Evolutionary conservation across 2,329 filamentous ascomycete genomes (phyloP).

Genomic region (Cucurbitaria berberidis): DNA sequence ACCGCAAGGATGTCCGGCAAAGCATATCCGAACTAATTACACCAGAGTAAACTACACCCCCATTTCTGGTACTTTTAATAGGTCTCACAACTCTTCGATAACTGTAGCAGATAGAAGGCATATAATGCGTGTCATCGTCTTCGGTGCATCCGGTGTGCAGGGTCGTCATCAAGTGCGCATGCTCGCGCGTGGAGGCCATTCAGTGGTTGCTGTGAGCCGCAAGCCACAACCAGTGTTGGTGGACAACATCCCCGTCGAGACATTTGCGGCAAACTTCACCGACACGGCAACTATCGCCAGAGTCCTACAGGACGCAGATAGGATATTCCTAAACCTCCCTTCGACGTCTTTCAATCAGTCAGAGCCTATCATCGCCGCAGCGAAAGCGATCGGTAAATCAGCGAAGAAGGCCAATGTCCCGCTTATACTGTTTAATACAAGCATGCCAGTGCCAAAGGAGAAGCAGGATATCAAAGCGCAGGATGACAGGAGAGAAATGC

Average conservation of each 20-base stretch:
- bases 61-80: not conserved
- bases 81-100: not conserved
- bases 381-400: slow-evolving; percentile 24
- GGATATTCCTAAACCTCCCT: slow-evolving; percentile 37
- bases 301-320: slow-evolving; percentile 25
- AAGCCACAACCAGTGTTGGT: slow-evolving; percentile 24
- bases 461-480: slow-evolving; percentile 36
- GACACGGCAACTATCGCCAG: slow-evolving; percentile 17
- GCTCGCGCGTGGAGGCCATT: slow-evolving; percentile 31
- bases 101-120: not conserved
- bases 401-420: slow-evolving; percentile 22
- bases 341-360: slow-evolving; percentile 38
- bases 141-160: slow-evolving; percentile 40
- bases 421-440: slow-evolving; percentile 39
- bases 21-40: not conserved
- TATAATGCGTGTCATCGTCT: slow-evolving; percentile 35
- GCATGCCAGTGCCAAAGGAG: slow-evolving; percentile 33
- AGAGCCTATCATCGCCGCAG: slow-evolving; percentile 30
- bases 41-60: not conserved
- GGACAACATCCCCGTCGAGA: slow-evolving; percentile 23
- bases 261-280: slow-evolving; percentile 29
- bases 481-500: slow-evolving; percentile 41
- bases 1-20: not conserved
- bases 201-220: slow-evolving; percentile 36
- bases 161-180: slow-evolving; percentile 37